Evolutionary conservation across 495 filamentous ascomycete genomes (phyloP).

Genomic region (Hyaloscypha hepaticicola): DNA sequence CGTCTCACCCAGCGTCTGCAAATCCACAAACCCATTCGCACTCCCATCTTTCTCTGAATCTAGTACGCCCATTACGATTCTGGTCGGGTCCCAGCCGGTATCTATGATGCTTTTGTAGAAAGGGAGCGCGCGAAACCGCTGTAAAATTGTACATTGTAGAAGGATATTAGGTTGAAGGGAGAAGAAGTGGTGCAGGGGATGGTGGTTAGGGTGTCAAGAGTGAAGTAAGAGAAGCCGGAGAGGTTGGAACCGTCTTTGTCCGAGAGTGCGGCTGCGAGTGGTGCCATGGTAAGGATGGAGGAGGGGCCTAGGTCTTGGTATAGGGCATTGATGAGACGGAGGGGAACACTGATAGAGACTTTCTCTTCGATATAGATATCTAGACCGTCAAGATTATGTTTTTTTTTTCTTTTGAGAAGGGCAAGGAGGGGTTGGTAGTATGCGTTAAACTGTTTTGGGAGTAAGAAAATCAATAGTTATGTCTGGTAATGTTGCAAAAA

Average conservation of each 20-base stretch:
- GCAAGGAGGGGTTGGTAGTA: constrained; percentile 41
- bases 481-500: not conserved
- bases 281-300: constrained; percentile 46
- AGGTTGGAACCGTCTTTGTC: constrained; percentile 37
- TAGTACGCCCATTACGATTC: constrained; percentile 41
- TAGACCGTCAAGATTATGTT: constrained; percentile 37
- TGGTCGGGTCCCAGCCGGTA: constrained; percentile 39
- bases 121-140: constrained; percentile 38
- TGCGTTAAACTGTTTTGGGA: constrained; percentile 35
- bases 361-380: constrained; percentile 43
- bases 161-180: constrained; percentile 31
- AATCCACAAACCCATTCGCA: constrained; percentile 35
- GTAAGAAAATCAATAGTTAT: not conserved
- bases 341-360: constrained; percentile 31
- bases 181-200: constrained; percentile 33
- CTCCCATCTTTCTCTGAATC: constrained; percentile 39
- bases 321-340: constrained; percentile 40
- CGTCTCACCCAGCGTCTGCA: constrained; percentile 24
- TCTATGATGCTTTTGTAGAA: constrained; percentile 39
- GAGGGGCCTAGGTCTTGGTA: constrained; percentile 41
- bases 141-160: constrained; percentile 49
- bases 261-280: constrained; percentile 41
- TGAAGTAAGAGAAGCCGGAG: constrained; percentile 42
- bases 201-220: constrained; percentile 33
- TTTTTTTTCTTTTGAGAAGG: constrained; percentile 27